Evolutionary conservation across 164 flowering plant species (phyloP).

Genomic region (Buxus sempervirens): DNA sequence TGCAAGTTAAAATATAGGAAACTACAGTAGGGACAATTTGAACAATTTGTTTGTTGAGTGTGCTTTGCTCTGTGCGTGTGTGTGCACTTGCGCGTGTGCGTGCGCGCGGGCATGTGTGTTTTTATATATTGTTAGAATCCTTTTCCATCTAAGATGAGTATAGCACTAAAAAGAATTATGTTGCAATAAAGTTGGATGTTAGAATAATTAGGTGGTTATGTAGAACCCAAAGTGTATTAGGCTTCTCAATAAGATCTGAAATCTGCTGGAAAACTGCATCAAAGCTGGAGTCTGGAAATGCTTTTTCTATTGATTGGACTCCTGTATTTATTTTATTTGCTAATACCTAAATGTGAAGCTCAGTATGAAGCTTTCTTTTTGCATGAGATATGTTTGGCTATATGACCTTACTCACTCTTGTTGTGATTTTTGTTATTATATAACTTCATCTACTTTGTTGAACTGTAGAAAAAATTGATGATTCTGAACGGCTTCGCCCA

Average conservation of each 20-base stretch:
- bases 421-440: neutral
- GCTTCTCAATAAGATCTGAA: neutral
- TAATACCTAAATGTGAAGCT: neutral
- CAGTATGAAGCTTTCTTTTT: neutral
- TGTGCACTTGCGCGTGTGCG: too few relatives aligned
- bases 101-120: too few relatives aligned
- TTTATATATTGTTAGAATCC: too few relatives aligned
- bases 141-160: too few relatives aligned
- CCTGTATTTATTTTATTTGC: neutral
- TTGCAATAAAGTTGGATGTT: neutral
- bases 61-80: too few relatives aligned
- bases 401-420: neutral
- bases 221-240: neutral
- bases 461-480: conserved; percentile 59
- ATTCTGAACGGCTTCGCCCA: conserved; percentile 86
- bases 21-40: too few relatives aligned
- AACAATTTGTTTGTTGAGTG: too few relatives aligned
- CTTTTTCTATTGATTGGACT: neutral
- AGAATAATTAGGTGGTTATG: neutral
- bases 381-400: neutral
- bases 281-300: neutral
- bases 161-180: too few relatives aligned
- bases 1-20: too few relatives aligned
- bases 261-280: neutral
- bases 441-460: conserved; percentile 7